Conservation (phyloP, 192 early-diverging fungal species). For the Chytriomyces sp. region DNA sequence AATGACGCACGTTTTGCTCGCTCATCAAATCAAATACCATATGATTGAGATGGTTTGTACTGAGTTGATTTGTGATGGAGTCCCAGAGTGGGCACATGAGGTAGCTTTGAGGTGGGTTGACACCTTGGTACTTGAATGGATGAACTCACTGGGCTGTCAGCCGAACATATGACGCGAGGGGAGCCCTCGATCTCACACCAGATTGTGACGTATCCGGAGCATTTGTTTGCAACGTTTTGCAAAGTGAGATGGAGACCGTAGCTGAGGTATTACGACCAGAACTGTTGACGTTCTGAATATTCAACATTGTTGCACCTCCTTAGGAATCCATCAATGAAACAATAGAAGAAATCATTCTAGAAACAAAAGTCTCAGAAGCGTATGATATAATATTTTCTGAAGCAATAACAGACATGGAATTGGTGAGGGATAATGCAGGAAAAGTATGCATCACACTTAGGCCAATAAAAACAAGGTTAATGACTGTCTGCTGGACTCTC, state of each 20-base stretch:
- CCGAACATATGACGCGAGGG: neutral
- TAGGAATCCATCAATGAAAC: conserved; percentile 12
- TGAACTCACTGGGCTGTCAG: neutral
- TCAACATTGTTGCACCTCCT: no score
- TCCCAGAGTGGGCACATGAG: neutral
- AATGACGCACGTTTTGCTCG: neutral
- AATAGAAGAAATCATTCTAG: neutral
- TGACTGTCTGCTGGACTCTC: conserved; percentile 1
- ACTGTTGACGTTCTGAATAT: no score
- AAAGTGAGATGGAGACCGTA: neutral
- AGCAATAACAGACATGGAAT: conserved; percentile 3
- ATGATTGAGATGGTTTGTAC: neutral
- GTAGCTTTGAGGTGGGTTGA: neutral
- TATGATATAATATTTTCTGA: conserved; percentile 12
- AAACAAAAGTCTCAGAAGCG: neutral
- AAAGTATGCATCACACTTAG: neutral
- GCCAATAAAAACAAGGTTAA: neutral
- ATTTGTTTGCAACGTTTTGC: conserved; percentile 2
- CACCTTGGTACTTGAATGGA: neutral
- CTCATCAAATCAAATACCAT: conserved; percentile 22
- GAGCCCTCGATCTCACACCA: neutral
- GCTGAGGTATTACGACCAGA: no score
- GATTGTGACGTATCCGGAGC: conserved; percentile 4
- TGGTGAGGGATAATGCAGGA: neutral
- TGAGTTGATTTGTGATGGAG: conserved; percentile 6